phyloP scores from a whole-genome alignment of 306 rosid genomes.

The Fragaria nilgerrensis region DNA sequence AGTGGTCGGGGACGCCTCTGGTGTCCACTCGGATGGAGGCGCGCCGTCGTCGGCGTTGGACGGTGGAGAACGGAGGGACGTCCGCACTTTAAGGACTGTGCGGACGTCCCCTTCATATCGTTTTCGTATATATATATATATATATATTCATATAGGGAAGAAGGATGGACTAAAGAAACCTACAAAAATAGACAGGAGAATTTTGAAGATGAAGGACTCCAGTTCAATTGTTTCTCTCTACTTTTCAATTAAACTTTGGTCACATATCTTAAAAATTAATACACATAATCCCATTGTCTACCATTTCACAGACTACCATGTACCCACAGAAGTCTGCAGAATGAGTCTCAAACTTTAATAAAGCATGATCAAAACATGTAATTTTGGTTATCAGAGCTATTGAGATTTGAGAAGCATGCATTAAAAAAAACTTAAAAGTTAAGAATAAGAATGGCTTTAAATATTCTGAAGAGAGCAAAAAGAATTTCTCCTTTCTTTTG shows the following conservation, averaged over 20 bases:
- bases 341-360: conserved; percentile 1
- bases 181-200: conserved; percentile 31
- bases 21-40: too few species aligned
- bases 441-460: not conserved
- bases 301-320: conserved; percentile 5
- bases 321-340: not conserved
- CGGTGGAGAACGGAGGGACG: too few species aligned
- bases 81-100: too few species aligned
- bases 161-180: conserved; percentile 23
- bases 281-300: not conserved
- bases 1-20: too few species aligned
- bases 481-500: not conserved
- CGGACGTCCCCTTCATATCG: too few species aligned
- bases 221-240: conserved; percentile 13
- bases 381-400: not conserved
- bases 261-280: not conserved
- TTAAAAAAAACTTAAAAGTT: conserved; percentile 12
- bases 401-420: conserved; percentile 11
- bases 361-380: conserved; percentile 7
- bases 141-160: too few species aligned
- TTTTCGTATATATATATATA: too few species aligned
- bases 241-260: not conserved
- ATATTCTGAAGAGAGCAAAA: not conserved
- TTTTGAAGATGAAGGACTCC: conserved; percentile 25
- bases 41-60: too few species aligned